These are phyloP conservation scores for Leccinum proximum DNA, from an alignment of 1,284 basidiomycete species.

Conservation along the genomic window DNA sequence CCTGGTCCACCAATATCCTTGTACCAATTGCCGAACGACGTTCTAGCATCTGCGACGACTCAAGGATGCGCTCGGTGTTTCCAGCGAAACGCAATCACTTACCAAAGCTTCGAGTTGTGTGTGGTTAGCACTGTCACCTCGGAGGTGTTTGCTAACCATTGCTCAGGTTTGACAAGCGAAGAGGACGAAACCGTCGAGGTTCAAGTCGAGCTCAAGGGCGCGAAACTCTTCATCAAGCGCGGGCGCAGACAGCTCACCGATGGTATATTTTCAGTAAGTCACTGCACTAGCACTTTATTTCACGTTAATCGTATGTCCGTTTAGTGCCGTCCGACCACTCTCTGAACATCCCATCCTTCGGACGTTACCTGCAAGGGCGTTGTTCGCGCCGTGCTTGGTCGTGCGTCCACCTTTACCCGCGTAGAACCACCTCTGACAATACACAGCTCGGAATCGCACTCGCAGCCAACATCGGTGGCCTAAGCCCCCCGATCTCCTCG, in stretches of 20 bases:
- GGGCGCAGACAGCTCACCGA: slow-evolving; percentile 54
- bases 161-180: slow-evolving; percentile 48
- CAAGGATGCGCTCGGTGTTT: neutral
- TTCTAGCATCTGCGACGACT: neutral
- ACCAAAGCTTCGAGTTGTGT: slow-evolving; percentile 10
- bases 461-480: no score
- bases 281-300: no score
- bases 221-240: slow-evolving; percentile 58
- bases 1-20: slow-evolving; percentile 14
- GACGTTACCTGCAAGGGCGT: no score
- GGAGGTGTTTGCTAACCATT: slow-evolving; percentile 5
- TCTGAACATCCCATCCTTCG: no score
- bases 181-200: slow-evolving; percentile 51
- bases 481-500: no score
- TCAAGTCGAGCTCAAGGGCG: slow-evolving; percentile 49
- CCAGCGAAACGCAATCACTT: neutral
- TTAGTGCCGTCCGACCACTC: no score
- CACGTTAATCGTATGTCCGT: no score
- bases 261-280: slow-evolving; percentile 45
- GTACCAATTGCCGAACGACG: slow-evolving; percentile 19
- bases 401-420: no score
- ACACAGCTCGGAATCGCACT: neutral
- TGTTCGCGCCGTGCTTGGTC: no score
- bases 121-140: neutral
- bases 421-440: no score